Conservation (phyloP, 169 alveolate species). For the Cryptosporidium xiaoi region DNA sequence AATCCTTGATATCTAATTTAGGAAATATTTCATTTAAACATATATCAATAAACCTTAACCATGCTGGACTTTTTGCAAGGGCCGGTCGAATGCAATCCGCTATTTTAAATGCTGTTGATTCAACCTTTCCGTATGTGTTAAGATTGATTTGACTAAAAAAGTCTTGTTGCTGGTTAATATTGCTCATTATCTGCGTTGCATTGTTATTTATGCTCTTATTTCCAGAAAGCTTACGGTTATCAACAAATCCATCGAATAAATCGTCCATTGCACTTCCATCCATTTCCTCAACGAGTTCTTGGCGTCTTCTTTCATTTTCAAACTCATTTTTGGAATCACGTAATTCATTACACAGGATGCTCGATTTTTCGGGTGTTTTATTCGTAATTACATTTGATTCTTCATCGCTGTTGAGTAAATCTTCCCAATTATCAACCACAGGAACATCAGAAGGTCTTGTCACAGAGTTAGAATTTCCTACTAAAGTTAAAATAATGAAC, state of each 20-base stretch:
- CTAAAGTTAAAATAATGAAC: not conserved
- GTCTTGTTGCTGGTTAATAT: slow-evolving; percentile 20
- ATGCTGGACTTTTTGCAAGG: slow-evolving; percentile 68
- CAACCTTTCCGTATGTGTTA: slow-evolving; percentile 64
- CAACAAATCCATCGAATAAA: slow-evolving; percentile 59
- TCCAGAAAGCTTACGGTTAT: not conserved
- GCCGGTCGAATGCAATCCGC: slow-evolving; percentile 68
- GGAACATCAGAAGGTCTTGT: slow-evolving; percentile 8
- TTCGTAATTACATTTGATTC: slow-evolving; percentile 1
- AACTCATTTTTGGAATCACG: not conserved
- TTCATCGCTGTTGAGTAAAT: slow-evolving; percentile 52
- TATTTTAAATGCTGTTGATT: slow-evolving; percentile 51
- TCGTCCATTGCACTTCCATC: slow-evolving; percentile 72
- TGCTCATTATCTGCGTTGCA: not conserved
- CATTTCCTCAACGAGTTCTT: slow-evolving; percentile 64
- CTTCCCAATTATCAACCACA: slow-evolving; percentile 74
- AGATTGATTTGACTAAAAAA: slow-evolving; percentile 22
- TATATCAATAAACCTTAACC: slow-evolving; percentile 68
- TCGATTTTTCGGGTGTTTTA: not conserved
- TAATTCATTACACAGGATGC: not conserved
- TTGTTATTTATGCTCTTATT: slow-evolving; percentile 6
- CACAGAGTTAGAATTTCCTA: not conserved
- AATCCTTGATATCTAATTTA: slow-evolving; percentile 57
- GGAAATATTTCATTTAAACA: slow-evolving; percentile 63
- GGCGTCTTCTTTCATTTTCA: slow-evolving; percentile 43